Conservation (phyloP, 164 flowering plant genomes). For the Taxillus chinensis region DNA sequence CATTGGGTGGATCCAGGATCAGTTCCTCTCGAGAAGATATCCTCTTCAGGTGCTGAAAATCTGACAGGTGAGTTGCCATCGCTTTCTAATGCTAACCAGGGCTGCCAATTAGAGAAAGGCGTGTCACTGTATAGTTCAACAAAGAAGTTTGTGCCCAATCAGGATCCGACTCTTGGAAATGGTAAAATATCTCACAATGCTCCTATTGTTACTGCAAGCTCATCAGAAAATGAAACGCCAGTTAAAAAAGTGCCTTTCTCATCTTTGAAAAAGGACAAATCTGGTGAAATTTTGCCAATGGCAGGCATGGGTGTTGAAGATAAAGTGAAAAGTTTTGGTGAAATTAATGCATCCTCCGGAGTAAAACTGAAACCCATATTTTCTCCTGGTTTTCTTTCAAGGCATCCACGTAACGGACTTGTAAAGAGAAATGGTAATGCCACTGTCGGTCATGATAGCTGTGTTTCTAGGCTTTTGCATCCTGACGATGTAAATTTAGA, state of each 20-base stretch:
- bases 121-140: not conserved
- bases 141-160: not conserved
- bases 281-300: conserved; percentile 3
- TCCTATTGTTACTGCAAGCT: conserved; percentile 3
- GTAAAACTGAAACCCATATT: conserved; percentile 24
- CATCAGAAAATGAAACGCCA: not conserved
- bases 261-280: not conserved
- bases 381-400: conserved; percentile 27
- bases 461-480: not conserved
- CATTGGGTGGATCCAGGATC: not conserved
- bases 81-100: conserved; percentile 7
- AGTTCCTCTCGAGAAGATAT: conserved; percentile 1
- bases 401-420: conserved; percentile 7
- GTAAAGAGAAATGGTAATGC: conserved; percentile 10
- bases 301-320: not conserved
- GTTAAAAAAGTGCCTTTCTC: not conserved
- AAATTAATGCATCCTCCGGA: not conserved
- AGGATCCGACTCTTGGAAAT: not conserved
- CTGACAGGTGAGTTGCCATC: conserved; percentile 6
- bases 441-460: conserved; percentile 6
- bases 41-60: conserved; percentile 3
- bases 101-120: not conserved
- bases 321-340: not conserved
- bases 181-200: not conserved
- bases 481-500: too few relatives aligned